Evolutionary conservation across 441 rosid species (phyloP), one percentile per base, ranked within the genome.

Genomic region (Syzygium malaccense): DNA sequence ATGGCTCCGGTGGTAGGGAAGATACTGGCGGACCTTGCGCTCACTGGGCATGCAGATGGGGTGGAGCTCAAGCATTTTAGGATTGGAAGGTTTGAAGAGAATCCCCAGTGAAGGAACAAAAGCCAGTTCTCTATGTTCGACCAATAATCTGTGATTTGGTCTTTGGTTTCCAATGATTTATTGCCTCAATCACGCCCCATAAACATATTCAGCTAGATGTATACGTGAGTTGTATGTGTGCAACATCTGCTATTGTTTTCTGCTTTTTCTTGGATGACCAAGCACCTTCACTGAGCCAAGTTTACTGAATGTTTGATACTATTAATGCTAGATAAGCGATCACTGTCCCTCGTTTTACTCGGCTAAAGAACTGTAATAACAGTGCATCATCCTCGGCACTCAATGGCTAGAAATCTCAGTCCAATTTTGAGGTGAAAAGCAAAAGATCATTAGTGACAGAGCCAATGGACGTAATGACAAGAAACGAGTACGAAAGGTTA

Each of bases 1-100:
- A 96, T 96, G 98, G 94, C 95, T 1, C 98, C 98, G 0, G 91
- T 87, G 0, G 93, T 95, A 18, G 99, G 97, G 28, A 93, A 94
- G 94, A 92, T 96, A 25, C 45, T 98, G 90, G 94, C 94, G 9
- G 98, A 96, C 30, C 90, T 98, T 48, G 98, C 87, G 49, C 89
- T 92, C 6, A 30, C 51, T 3, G 99, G 98, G 32, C 94, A 91
- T 75, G 91, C 92, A 3, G 90, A 92, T 60, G 98, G 94, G 62
- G 92, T 92, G 88, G 97, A 95, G 80, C 60, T 95, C 57, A 89
- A 92, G 87, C 87, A 91, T 66, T 95, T 96, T 60, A 92, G 93
- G 91, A 93, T 96, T 8, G 90, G 88, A 19, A 92, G 98, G 90
- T 96, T 97, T 89, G 84, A 88, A 89, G 92, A 89, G 68, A 94